These are phyloP conservation scores for Spergularia azorica DNA, from an alignment of 179 eudicot genomes.

Conservation along the genomic window DNA sequence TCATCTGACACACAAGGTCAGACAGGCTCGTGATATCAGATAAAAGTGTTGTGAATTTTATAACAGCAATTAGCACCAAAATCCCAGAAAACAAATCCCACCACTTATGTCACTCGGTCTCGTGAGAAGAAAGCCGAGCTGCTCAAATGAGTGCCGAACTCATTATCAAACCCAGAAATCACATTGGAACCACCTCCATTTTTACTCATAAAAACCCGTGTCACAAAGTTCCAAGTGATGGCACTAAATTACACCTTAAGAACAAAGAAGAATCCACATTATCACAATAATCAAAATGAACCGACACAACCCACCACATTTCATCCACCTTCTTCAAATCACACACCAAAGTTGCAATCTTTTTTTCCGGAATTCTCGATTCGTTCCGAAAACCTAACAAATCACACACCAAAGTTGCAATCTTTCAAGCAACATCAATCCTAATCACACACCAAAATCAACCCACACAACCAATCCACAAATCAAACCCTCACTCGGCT, in stretches of 20 bases:
- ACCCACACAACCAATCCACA: background rate
- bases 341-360: constrained; percentile 1
- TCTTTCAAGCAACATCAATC: background rate
- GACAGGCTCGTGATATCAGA: background rate
- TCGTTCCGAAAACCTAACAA: background rate
- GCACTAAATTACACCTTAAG: background rate
- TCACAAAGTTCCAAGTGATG: background rate
- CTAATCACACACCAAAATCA: background rate
- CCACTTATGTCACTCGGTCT: background rate
- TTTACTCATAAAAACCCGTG: background rate
- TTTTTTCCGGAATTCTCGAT: background rate
- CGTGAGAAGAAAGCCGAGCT: too few species aligned
- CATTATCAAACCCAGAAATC: background rate
- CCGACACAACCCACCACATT: background rate
- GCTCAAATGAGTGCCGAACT: background rate
- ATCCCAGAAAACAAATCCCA: background rate
- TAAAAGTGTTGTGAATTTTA: too few species aligned
- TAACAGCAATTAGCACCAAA: too few species aligned
- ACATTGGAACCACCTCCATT: background rate
- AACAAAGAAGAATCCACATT: background rate
- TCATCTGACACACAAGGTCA: too few species aligned
- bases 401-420: background rate
- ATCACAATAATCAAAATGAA: background rate
- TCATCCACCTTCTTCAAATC: background rate
- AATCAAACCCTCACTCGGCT: background rate